A percentile compares a stretch with the other conserved stretches of the same genome.
These are phyloP conservation scores for Bombardia bombarda DNA, from an alignment of 495 filamentous ascomycete species.

Conservation along the genomic window DNA sequence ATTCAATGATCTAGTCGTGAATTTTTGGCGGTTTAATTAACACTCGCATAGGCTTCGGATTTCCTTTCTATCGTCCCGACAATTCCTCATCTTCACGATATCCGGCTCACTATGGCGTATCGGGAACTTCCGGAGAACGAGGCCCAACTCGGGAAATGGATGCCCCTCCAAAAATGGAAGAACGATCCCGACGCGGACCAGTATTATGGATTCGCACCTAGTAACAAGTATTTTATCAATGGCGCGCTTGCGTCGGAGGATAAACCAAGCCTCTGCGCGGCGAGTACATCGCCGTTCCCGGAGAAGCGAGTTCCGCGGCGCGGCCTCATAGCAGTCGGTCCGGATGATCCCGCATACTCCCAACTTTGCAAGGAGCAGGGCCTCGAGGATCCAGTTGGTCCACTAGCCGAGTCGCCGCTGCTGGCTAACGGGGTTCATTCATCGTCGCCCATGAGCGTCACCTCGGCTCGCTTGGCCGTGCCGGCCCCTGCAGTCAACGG, in stretches of 20 bases:
- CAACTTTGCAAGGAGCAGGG: slow-evolving; percentile 40
- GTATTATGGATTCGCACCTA: slow-evolving; percentile 31
- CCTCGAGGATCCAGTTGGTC: slow-evolving; percentile 26
- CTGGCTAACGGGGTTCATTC: slow-evolving; percentile 29
- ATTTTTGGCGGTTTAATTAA: slow-evolving; percentile 16
- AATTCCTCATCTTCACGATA: slow-evolving; percentile 57
- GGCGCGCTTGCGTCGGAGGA: slow-evolving; percentile 37
- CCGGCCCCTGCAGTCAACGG: slow-evolving; percentile 12
- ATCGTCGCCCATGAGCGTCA: slow-evolving; percentile 18
- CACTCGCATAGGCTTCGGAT: slow-evolving; percentile 50
- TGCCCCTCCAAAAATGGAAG: slow-evolving; percentile 41
- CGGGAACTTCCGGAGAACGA: slow-evolving; percentile 42
- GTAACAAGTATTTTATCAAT: slow-evolving; percentile 40
- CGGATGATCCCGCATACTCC: slow-evolving; percentile 39
- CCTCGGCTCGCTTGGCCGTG: slow-evolving; percentile 5
- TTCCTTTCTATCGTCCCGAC: slow-evolving; percentile 66
- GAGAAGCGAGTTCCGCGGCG: slow-evolving; percentile 38
- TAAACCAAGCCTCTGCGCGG: slow-evolving; percentile 21
- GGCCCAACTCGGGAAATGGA: slow-evolving; percentile 24
- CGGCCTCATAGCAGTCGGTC: slow-evolving; percentile 32
- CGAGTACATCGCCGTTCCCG: slow-evolving; percentile 38
- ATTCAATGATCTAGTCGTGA: not conserved
- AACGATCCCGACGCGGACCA: slow-evolving; percentile 38
- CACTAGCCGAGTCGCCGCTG: slow-evolving; percentile 12
- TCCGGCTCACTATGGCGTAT: slow-evolving; percentile 49